These are phyloP conservation scores for Cucurbitaria berberidis DNA, from an alignment of 2,329 filamentous ascomycete genomes.

Conservation along the genomic window DNA sequence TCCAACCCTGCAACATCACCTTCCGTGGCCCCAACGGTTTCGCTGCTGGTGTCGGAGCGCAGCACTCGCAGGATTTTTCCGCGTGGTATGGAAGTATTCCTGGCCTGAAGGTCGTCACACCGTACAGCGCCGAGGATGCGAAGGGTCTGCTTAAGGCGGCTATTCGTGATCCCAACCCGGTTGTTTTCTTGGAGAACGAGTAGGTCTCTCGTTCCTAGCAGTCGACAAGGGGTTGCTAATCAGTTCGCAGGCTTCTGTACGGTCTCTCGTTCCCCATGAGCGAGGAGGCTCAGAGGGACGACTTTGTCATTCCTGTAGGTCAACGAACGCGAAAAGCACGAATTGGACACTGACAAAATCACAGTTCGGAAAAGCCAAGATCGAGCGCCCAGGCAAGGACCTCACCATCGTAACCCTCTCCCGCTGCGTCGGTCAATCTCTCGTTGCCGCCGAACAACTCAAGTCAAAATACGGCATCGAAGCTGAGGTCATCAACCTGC, in stretches of 20 bases:
- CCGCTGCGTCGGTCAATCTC: slow-evolving; percentile 90
- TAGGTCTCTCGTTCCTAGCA: slow-evolving; percentile 24
- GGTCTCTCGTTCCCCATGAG: slow-evolving; percentile 96
- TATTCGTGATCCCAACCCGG: slow-evolving; percentile 97
- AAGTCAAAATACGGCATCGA: slow-evolving; percentile 98
- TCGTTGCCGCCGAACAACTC: slow-evolving; percentile 85
- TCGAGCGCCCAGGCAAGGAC: slow-evolving; percentile 95
- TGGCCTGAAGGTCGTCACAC: slow-evolving; percentile 93
- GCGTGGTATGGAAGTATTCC: slow-evolving; percentile 99
- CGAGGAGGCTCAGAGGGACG: slow-evolving; percentile 91
- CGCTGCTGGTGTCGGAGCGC: slow-evolving; percentile 90
- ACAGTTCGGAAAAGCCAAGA: slow-evolving; percentile 95
- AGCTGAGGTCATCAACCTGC: slow-evolving; percentile 96
- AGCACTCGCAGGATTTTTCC: slow-evolving; percentile 99
- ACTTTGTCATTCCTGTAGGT: slow-evolving; percentile 84
- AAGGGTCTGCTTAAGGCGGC: slow-evolving; percentile 98
- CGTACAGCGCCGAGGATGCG: slow-evolving; percentile 96
- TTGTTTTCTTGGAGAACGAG: slow-evolving; percentile 70
- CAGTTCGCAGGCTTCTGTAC: slow-evolving; percentile 71
- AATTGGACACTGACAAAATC: slow-evolving; percentile 15
- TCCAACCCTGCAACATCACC: slow-evolving; percentile 99
- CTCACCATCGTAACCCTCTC: slow-evolving; percentile 94
- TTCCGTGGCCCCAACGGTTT: slow-evolving; percentile 99
- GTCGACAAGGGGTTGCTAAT: slow-evolving; percentile 15
- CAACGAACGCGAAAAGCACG: background rate